Evolutionary conservation across 208 protist genomes (phyloP).

Genomic region (Acanthamoeba royreba): DNA sequence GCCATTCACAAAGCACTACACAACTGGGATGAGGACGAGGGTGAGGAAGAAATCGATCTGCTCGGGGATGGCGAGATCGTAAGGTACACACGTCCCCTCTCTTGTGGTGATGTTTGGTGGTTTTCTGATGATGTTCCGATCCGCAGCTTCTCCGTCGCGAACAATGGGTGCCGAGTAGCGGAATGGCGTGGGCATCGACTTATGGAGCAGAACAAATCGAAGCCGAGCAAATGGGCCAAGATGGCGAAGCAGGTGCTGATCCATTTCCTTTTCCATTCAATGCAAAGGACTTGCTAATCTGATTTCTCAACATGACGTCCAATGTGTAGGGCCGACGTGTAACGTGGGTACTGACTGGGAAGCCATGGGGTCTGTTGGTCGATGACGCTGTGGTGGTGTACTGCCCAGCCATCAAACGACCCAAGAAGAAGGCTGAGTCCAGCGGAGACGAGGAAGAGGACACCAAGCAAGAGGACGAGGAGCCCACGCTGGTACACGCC

Average conservation of each 20-base stretch:
- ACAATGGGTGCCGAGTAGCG: not conserved
- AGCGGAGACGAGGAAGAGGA: not conserved
- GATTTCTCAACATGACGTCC: not conserved
- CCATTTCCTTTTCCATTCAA: not conserved
- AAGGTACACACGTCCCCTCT: too few species aligned
- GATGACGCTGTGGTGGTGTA: not conserved
- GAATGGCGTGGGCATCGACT: not conserved
- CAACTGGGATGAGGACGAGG: not conserved
- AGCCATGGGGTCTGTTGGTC: not conserved
- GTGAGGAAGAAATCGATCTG: not conserved
- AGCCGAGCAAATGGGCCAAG: not conserved
- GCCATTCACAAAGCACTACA: not conserved
- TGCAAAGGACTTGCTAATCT: too few species aligned
- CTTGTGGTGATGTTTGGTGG: too few species aligned
- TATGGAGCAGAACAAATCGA: slow-evolving; percentile 7
- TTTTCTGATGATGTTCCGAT: too few species aligned
- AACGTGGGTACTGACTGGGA: not conserved
- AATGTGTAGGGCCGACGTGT: not conserved
- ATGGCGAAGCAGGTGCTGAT: not conserved
- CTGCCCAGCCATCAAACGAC: not conserved
- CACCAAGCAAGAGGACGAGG: not conserved
- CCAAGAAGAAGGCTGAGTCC: not conserved
- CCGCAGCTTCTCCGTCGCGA: not conserved
- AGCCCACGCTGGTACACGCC: too few species aligned
- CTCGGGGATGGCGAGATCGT: not conserved